These are phyloP conservation scores for Laguncularia racemosa DNA, from an alignment of 345 rosid species.

Conservation along the genomic window DNA sequence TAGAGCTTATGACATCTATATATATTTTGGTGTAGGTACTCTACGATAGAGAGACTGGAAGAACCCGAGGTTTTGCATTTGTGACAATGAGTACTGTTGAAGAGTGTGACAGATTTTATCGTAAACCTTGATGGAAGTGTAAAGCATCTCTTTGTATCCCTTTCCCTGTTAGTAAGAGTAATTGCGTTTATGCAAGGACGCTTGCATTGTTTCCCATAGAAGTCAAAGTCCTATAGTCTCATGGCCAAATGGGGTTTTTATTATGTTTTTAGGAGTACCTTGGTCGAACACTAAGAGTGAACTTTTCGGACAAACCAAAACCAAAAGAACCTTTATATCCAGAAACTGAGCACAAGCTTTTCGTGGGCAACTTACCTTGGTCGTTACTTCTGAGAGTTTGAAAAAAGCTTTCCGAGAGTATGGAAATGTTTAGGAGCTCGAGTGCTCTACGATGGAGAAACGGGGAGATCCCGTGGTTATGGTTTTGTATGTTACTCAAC, in stretches of 20 bases:
- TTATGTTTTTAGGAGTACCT: slow-evolving; percentile 55
- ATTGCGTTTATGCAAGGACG: not conserved
- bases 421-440: slow-evolving; percentile 78
- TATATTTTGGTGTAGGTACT: slow-evolving; percentile 47
- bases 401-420: slow-evolving; percentile 58
- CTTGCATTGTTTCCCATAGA: not conserved
- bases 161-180: not conserved
- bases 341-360: slow-evolving; percentile 76
- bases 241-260: not conserved
- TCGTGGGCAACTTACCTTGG: slow-evolving; percentile 88
- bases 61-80: slow-evolving; percentile 87
- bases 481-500: slow-evolving; percentile 74
- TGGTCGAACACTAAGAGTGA: slow-evolving; percentile 66
- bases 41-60: slow-evolving; percentile 70
- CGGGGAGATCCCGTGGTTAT: slow-evolving; percentile 73
- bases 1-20: not conserved
- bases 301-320: slow-evolving; percentile 66
- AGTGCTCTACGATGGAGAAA: slow-evolving; percentile 82
- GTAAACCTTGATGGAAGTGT: slow-evolving; percentile 89
- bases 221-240: no score
- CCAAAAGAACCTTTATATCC: slow-evolving; percentile 63
- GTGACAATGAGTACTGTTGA: slow-evolving; percentile 85
- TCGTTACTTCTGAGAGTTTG: slow-evolving; percentile 69
- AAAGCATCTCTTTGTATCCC: slow-evolving; percentile 17
- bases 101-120: slow-evolving; percentile 58